These are phyloP conservation scores for Coniochaeta ligniaria DNA, from an alignment of 2,329 filamentous ascomycete species.

Conservation along the genomic window DNA sequence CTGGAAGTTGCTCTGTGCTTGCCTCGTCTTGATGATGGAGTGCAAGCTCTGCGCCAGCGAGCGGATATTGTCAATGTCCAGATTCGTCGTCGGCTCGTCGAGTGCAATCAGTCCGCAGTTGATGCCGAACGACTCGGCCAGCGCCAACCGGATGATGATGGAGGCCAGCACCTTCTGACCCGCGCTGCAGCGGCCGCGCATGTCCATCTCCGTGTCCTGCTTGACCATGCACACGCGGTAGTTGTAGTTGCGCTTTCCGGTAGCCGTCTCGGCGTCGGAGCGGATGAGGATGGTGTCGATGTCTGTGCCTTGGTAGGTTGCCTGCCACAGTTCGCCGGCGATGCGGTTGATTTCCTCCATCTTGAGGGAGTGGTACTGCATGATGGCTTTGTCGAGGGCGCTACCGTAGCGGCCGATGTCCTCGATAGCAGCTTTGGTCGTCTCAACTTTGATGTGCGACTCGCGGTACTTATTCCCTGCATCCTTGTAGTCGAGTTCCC, in stretches of 20 bases:
- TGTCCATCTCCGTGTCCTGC: constrained; percentile 96
- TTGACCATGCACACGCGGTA: constrained; percentile 98
- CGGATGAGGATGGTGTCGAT: constrained; percentile 95
- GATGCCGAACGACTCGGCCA: constrained; percentile 93
- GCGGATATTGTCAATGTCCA: constrained; percentile 91
- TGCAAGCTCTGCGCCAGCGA: constrained; percentile 79
- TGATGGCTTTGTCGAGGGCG: constrained; percentile 91
- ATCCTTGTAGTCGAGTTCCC: constrained; percentile 79
- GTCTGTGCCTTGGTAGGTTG: constrained; percentile 93
- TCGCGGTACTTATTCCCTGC: constrained; percentile 76
- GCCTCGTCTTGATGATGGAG: constrained; percentile 76
- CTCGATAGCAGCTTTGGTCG: constrained; percentile 86
- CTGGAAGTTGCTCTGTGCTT: constrained; percentile 90
- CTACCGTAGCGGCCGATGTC: constrained; percentile 76
- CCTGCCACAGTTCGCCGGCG: constrained; percentile 92
- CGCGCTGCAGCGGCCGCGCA: constrained; percentile 94
- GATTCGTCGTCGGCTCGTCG: constrained; percentile 95
- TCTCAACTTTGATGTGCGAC: constrained; percentile 81
- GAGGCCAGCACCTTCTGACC: constrained; percentile 94
- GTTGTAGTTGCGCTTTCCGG: constrained; percentile 81
- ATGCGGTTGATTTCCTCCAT: constrained; percentile 98
- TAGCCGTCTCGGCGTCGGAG: constrained; percentile 72
- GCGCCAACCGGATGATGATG: constrained; percentile 93
- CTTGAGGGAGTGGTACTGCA: constrained; percentile 92
- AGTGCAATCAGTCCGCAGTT: constrained; percentile 95